Evolutionary conservation across 2,329 filamentous ascomycete genomes (phyloP).

Genomic region (Trichophyton benhamiae): DNA sequence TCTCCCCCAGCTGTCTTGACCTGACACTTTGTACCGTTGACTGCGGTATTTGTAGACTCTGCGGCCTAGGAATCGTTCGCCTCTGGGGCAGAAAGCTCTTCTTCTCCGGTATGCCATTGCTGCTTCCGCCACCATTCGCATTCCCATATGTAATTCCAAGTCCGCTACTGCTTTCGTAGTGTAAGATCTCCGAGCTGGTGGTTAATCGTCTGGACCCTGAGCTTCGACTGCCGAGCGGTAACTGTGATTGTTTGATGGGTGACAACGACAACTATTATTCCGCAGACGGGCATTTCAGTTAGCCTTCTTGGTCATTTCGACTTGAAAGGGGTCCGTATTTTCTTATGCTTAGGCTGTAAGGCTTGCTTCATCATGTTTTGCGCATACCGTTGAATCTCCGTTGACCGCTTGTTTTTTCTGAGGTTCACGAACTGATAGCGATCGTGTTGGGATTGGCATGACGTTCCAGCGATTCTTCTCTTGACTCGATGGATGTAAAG

Average conservation of each 20-base stretch:
- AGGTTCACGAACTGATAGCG: constrained; percentile 25
- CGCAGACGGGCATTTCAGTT: not conserved
- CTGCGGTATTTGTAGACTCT: not conserved
- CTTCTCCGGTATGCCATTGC: not conserved
- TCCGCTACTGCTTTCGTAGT: not conserved
- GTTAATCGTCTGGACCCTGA: not conserved
- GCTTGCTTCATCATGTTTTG: not conserved
- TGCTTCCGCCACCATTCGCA: not conserved
- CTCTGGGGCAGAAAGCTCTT: constrained; percentile 1
- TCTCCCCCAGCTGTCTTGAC: not conserved
- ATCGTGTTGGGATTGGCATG: constrained; percentile 32
- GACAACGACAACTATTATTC: not conserved
- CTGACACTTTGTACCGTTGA: not conserved
- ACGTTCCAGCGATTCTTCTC: not conserved
- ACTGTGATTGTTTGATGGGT: not conserved
- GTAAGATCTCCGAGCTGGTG: not conserved
- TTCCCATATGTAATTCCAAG: not conserved
- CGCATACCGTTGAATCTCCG: not conserved
- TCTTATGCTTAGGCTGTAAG: not conserved
- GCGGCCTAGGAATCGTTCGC: not conserved
- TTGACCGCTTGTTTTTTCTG: constrained; percentile 7
- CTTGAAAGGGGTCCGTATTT: not conserved
- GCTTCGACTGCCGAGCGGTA: not conserved
- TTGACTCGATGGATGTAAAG: not conserved
- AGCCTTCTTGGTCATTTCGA: not conserved